These are phyloP conservation scores for Metschnikowia baotianmanensis DNA, from an alignment of 805 yeast genomes.

Conservation along the genomic window DNA sequence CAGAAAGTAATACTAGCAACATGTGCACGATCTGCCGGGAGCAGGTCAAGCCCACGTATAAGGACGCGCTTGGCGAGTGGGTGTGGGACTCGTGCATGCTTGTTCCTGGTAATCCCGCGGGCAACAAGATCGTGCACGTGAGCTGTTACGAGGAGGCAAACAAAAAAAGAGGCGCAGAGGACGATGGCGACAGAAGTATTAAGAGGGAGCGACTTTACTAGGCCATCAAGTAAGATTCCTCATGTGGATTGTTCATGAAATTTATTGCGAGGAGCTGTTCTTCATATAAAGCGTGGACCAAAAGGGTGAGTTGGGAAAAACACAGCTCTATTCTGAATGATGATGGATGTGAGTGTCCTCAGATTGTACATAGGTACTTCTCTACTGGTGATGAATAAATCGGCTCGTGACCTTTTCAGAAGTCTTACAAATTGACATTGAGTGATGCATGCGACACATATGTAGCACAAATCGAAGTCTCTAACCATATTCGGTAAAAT, in stretches of 20 bases:
- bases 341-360: too few relatives aligned
- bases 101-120: constrained; percentile 35
- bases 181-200: constrained; percentile 19
- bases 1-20: constrained; percentile 49
- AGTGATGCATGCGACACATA: too few relatives aligned
- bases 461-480: too few relatives aligned
- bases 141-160: constrained; percentile 39
- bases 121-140: constrained; percentile 41
- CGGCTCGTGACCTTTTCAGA: too few relatives aligned
- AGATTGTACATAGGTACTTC: too few relatives aligned
- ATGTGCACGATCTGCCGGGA: constrained; percentile 43
- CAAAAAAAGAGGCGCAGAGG: constrained; percentile 32
- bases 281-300: not conserved
- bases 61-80: constrained; percentile 47
- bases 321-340: too few relatives aligned
- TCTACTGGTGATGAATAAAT: too few relatives aligned
- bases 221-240: too few relatives aligned
- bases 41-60: constrained; percentile 40
- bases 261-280: not conserved
- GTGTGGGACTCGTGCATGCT: constrained; percentile 41
- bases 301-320: too few relatives aligned
- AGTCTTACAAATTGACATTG: too few relatives aligned
- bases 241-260: not conserved
- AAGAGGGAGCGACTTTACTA: constrained; percentile 23
- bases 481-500: too few relatives aligned